Evolutionary conservation across 441 rosid species (phyloP).

Genomic region (Populus tomentosa): DNA sequence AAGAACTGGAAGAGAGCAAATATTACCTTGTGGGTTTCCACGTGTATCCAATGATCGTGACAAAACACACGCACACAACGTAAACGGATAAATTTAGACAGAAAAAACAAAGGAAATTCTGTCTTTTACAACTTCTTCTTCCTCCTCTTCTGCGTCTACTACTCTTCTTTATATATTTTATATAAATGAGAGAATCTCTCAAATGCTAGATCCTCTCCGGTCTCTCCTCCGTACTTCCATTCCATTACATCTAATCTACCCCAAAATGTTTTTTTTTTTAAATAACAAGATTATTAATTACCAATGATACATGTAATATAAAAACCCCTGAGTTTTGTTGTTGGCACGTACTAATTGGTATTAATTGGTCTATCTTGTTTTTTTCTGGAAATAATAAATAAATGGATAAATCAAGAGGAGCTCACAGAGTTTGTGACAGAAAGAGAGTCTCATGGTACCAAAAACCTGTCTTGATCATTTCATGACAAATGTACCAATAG

Average conservation of each 20-base stretch:
- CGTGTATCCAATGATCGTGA: slow-evolving; percentile 55
- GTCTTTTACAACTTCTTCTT: not conserved
- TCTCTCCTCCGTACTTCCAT: not conserved
- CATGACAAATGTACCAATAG: slow-evolving; percentile 1
- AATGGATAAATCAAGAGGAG: too few species aligned
- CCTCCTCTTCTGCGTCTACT: not conserved
- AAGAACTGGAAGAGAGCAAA: slow-evolving; percentile 8
- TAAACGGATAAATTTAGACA: slow-evolving; percentile 21
- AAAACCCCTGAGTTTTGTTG: too few species aligned
- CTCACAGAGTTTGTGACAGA: not conserved
- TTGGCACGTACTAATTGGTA: not conserved
- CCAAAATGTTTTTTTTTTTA: not conserved
- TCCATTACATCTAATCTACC: not conserved
- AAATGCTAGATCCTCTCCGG: slow-evolving; percentile 15
- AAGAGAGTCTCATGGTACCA: not conserved
- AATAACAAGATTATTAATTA: too few species aligned
- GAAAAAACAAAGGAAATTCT: not conserved
- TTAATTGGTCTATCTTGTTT: not conserved
- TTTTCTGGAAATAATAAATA: not conserved
- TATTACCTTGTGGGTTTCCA: slow-evolving; percentile 53
- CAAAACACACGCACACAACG: slow-evolving; percentile 28
- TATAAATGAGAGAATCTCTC: slow-evolving; percentile 11
- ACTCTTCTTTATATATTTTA: not conserved
- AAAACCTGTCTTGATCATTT: slow-evolving; percentile 8
- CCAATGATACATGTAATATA: too few species aligned